Conservation (phyloP, 2,329 filamentous ascomycete genomes). For the Trichoderma arundinaceum region DNA sequence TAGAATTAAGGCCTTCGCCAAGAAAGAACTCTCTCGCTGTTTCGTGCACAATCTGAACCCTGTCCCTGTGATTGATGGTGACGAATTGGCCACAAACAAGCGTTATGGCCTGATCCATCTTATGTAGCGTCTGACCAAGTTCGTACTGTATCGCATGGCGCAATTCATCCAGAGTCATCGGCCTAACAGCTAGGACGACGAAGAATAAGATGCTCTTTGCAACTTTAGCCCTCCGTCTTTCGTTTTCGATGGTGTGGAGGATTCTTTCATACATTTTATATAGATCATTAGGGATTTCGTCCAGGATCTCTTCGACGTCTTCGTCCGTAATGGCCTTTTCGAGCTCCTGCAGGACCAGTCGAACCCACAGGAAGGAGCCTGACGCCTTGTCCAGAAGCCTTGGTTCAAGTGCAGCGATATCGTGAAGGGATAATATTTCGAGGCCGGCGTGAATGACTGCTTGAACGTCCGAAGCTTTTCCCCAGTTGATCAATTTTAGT, state of each 20-base stretch:
- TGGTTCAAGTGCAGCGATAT: neutral
- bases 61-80: conserved; percentile 8
- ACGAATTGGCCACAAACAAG: conserved; percentile 17
- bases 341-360: conserved; percentile 18
- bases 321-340: conserved; percentile 1
- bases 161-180: conserved; percentile 17
- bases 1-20: neutral
- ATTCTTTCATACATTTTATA: conserved; percentile 14
- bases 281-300: neutral
- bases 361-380: conserved; percentile 24
- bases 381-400: neutral
- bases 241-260: conserved; percentile 7
- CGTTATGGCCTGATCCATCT: conserved; percentile 12
- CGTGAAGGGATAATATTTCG: neutral
- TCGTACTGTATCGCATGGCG: conserved; percentile 18
- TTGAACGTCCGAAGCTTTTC: conserved; percentile 13
- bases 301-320: conserved; percentile 5
- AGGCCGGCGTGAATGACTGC: conserved; percentile 7
- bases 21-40: conserved; percentile 18
- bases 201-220: conserved; percentile 21
- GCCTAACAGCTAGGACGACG: conserved; percentile 18
- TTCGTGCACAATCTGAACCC: conserved; percentile 26
- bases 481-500: neutral
- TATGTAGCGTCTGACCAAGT: neutral
- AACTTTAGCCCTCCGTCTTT: conserved; percentile 12